phyloP scores from a whole-genome alignment of 768 basidiomycete genomes.

The Naematelia encephala region DNA sequence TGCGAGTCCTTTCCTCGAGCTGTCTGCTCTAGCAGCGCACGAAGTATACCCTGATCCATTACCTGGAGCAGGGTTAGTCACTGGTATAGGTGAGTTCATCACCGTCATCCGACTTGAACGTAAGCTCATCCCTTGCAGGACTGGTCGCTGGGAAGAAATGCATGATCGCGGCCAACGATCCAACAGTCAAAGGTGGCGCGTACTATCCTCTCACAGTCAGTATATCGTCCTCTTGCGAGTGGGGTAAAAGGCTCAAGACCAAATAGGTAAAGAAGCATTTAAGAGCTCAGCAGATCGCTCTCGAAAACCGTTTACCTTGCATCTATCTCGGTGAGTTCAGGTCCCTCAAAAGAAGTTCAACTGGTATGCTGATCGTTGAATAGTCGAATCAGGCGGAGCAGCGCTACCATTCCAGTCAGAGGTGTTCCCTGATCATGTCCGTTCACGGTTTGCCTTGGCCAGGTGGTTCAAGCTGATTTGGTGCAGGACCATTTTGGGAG shows the following conservation, averaged over 20 bases:
- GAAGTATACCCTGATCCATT: conserved; percentile 72
- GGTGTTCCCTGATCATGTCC: conserved; percentile 76
- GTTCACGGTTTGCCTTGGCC: conserved; percentile 1
- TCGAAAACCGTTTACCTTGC: conserved; percentile 83
- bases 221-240: conserved; percentile 24
- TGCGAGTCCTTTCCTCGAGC: conserved; percentile 81
- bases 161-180: conserved; percentile 88
- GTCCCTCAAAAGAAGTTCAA: no score
- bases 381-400: conserved; percentile 92
- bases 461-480: neutral
- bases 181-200: conserved; percentile 87
- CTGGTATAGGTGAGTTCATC: conserved; percentile 57
- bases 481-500: conserved; percentile 80
- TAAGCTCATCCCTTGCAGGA: no score
- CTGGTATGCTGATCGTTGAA: neutral
- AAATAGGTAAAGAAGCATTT: conserved; percentile 89
- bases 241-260: conserved; percentile 11
- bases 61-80: conserved; percentile 86
- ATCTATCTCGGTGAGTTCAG: conserved; percentile 84
- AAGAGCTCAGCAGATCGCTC: conserved; percentile 89
- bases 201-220: conserved; percentile 88
- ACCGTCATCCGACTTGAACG: no score
- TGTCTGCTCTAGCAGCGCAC: conserved; percentile 80
- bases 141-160: conserved; percentile 77
- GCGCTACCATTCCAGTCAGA: conserved; percentile 88